Conservation (phyloP, 371 early-diverging fungal genomes). For the Rhizomucor pusillus region DNA sequence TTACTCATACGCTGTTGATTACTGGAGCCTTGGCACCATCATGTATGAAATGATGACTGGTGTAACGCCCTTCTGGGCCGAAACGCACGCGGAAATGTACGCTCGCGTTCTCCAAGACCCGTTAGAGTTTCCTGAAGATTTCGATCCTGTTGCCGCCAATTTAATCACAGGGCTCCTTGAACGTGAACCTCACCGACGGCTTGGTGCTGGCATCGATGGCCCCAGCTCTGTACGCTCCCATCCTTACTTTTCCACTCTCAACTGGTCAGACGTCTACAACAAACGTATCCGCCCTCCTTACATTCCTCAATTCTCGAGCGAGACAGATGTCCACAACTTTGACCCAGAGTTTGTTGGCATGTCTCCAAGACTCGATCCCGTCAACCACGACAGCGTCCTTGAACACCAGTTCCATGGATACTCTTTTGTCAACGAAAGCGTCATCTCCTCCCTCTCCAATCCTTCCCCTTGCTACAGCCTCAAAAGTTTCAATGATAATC, state of each 20-base stretch:
- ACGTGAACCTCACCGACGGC: constrained; percentile 63
- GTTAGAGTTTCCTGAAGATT: constrained; percentile 65
- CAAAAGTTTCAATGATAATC: too few species aligned
- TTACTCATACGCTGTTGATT: constrained; percentile 90
- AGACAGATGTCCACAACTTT: constrained; percentile 62
- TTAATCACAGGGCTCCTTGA: constrained; percentile 64
- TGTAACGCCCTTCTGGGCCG: constrained; percentile 76
- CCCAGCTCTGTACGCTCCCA: constrained; percentile 63
- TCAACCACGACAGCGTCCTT: too few species aligned
- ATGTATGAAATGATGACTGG: constrained; percentile 83
- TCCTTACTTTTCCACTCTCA: constrained; percentile 61
- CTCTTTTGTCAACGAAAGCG: too few species aligned
- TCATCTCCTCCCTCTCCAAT: too few species aligned
- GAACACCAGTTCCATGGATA: too few species aligned
- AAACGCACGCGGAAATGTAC: constrained; percentile 77
- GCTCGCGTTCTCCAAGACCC: constrained; percentile 69
- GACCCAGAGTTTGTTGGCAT: constrained; percentile 57
- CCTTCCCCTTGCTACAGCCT: too few species aligned
- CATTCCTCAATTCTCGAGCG: constrained; percentile 46
- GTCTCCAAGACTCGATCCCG: constrained; percentile 35
- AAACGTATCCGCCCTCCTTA: constrained; percentile 60
- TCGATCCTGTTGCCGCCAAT: constrained; percentile 52
- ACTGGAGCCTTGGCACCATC: constrained; percentile 96
- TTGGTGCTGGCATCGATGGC: constrained; percentile 60
- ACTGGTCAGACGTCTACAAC: constrained; percentile 68